These are phyloP conservation scores for Zygoascus flipseniorum DNA, from an alignment of 805 yeast genomes.

Conservation along the genomic window DNA sequence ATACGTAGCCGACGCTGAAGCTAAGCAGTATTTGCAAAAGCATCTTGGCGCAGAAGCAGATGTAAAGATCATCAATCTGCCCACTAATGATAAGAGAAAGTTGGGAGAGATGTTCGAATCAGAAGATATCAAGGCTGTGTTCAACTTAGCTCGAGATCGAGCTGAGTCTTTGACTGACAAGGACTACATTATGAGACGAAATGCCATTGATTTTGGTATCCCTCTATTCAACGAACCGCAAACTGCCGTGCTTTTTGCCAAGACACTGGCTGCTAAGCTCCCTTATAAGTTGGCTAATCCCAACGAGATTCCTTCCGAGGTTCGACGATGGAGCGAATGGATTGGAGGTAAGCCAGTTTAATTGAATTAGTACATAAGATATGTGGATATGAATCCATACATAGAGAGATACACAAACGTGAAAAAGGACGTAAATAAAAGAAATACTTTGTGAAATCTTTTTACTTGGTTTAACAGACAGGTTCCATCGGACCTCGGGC, in stretches of 20 bases:
- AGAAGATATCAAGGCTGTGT: constrained; percentile 75
- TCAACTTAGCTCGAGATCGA: constrained; percentile 84
- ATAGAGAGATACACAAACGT: too few species aligned
- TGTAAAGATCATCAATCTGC: constrained; percentile 74
- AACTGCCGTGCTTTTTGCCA: constrained; percentile 80
- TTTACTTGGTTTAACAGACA: too few species aligned
- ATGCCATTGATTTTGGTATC: constrained; percentile 95
- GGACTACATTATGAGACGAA: constrained; percentile 97
- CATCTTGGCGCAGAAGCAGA: constrained; percentile 33
- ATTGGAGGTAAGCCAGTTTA: constrained; percentile 84
- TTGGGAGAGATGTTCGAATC: constrained; percentile 89
- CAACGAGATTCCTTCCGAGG: constrained; percentile 72
- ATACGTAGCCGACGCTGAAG: constrained; percentile 67
- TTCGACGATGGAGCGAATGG: constrained; percentile 92
- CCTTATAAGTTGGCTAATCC: constrained; percentile 43
- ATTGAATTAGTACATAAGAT: neutral
- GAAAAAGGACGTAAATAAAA: too few species aligned
- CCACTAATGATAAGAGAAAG: constrained; percentile 86
- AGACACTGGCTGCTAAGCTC: constrained; percentile 67
- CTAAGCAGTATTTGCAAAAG: constrained; percentile 56
- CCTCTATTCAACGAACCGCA: constrained; percentile 96
- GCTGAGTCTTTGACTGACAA: constrained; percentile 79
- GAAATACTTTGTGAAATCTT: too few species aligned
- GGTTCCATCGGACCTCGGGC: too few species aligned
- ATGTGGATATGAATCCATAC: too few species aligned